Evolutionary conservation across 805 yeast genomes (phyloP), one percentile per base, ranked within the genome.

Genomic region (Sugiyamaella floridensis): DNA sequence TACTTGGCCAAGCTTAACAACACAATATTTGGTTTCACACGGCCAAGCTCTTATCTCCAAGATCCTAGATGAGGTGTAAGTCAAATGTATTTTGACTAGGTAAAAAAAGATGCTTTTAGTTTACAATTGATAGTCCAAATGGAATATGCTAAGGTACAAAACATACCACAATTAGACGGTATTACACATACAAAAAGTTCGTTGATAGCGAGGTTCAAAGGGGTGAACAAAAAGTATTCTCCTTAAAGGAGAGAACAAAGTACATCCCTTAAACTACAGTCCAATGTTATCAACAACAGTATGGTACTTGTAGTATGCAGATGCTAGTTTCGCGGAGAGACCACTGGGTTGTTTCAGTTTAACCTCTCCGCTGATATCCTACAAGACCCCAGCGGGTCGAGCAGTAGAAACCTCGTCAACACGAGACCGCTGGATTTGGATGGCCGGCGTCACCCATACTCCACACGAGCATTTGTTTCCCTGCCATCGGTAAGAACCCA

Each of bases 381-480:
- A 49, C 41, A 49, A 49, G 50, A 49, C 51, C 15, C 48, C 48
- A 14, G 29, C 32, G 9, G 40, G 40, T 2, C 18, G 41, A 6
- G 37, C 46, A 22, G 34, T 20, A 28, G 42, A 32, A 7, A 82
- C 74, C 55, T 80, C 80, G 65, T 92, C 97, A 4, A 88, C 92
- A 65, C 87, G 86, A 6, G 89, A 85, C 28, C 82, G 74, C 66
- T 83, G 89, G 51, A 93, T 68, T 66, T 86, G 88, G 55, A 93
- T 77, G 1, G 95, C 95, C 0, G 99, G 99, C 9, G 88, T 78
- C 76, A 92, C 83, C 99, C 99, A 93, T 61, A 80, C 81, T 2
- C 97, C 97, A 68, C 99, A 93, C 53, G 93, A 81, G 67, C 99
- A 93, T 61, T 95, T 73, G 1, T 92, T 81, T 0, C 99, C 99